Base-by-base conservation (phyloP, 2,329 filamentous ascomycete species). In the Aspergillus ruber region DNA sequence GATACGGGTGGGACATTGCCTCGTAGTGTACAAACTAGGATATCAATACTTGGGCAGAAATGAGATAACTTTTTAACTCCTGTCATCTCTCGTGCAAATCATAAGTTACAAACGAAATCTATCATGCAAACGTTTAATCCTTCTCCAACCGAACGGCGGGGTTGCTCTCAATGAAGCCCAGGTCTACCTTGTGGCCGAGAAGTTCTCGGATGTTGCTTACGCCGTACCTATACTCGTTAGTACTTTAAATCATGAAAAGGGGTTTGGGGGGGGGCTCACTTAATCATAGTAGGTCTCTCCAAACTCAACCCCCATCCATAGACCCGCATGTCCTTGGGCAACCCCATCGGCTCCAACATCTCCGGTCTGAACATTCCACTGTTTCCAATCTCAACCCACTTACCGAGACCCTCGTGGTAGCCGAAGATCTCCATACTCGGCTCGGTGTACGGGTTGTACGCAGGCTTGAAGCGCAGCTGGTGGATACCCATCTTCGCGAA, bases 361-460 rank as follows among this genome's bases (percentile, higher is more conserved):
- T 98, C 93, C 1, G 93, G 90, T 56, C 93, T 80, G 83, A 98
- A 98, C 90, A 98, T 97, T 54, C 93, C 93, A 60, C 86, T 91
- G 75, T 98, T 97, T 50, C 93, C 93, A 65, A 97, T 97, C 74
- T 97, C 93, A 21, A 97, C 88, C 74, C 94, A 85, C 76, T 95
- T 95, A 61, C 82, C 82, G 43, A 96, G 75, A 3, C 90, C 91
- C 62, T 85, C 81, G 76, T 97, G 93, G 76, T 85, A 97, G 56
- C 88, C 89, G 74, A 97, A 98, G 57, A 98, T 95, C 72, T 98
- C 93, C 90, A 98, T 94, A 66, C 85, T 86, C 25, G 93, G 90
- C 73, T 98, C 93, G 23, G 90, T 95, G 76, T 94, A 90, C 1
- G 88, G 88, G 73, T 95, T 95, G 75, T 94, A 95, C 1, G 93